Evolutionary conservation across 2,329 filamentous ascomycete species (phyloP), one percentile per base, ranked within the genome.

Genomic region (Penicillium sp.): DNA sequence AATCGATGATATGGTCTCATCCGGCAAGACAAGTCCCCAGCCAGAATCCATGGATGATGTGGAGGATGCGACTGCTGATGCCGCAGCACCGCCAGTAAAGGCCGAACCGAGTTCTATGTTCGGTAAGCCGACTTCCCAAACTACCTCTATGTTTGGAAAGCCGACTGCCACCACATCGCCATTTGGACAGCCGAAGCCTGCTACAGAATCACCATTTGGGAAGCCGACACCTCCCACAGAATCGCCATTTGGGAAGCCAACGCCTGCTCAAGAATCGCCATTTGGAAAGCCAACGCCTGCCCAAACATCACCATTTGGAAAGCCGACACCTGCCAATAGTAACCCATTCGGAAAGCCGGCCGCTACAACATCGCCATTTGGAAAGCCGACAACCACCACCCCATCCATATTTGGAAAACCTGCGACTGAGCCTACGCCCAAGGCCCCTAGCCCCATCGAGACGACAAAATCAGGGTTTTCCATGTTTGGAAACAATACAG

Each of bases 1-100:
- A 19, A 70, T 81, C 55, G 73, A 74, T 45, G 69, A 77, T 21
- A 72, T 77, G 64, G 66, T 81, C 24, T 66, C 69, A n/a, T 62
- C 70, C 19, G 66, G 55, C 33, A 75, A 75, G 53, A 48, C 65
- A 27, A 75, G 69, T 39, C 61, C 67, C 9, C 68, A 70, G n/a
- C 59, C 63, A 19, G 73, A 76, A 52, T 66, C 72, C 6, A 75
- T 75, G 73, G 73, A 74, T 59, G 73, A 74, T 39, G 62, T 62
- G 53, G 71, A 73, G 48, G 71, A 74, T 52, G 58, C 63, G 26
- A 58, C 65, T 48, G 57, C 8, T 26, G 21, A 47, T 19, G 37
- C 62, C n/a, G 50, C 60, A 21, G 35, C 57, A 26, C 47, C 62
- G 22, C 59, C 63, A 16, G 56, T 62, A n/a, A 67, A 70, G 19